Evolutionary conservation across 805 yeast genomes (phyloP).

Genomic region (Candida andamanensis): DNA sequence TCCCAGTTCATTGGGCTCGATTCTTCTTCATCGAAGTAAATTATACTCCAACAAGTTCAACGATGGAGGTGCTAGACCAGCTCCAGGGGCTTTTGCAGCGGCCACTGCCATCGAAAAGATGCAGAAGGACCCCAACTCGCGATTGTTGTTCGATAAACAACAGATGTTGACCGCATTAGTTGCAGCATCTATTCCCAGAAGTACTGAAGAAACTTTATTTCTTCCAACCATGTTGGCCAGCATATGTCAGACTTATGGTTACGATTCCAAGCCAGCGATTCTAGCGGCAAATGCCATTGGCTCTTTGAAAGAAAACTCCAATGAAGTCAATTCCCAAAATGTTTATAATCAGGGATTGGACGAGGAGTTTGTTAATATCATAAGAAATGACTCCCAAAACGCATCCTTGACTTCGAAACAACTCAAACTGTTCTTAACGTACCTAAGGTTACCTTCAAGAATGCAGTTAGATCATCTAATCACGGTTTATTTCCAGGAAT

Average conservation of each 20-base stretch:
- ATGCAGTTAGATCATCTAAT: constrained; percentile 63
- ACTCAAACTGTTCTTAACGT: constrained; percentile 39
- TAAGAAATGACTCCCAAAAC: constrained; percentile 22
- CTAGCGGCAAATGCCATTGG: constrained; percentile 70
- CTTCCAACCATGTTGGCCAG: constrained; percentile 68
- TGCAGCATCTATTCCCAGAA: constrained; percentile 69
- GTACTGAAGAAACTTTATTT: constrained; percentile 73
- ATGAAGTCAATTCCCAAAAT: constrained; percentile 11
- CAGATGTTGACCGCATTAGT: constrained; percentile 42
- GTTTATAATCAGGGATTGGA: constrained; percentile 5
- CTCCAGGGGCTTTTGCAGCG: constrained; percentile 70
- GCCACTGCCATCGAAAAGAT: constrained; percentile 58
- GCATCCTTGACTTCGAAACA: constrained; percentile 33
- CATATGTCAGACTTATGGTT: constrained; percentile 66
- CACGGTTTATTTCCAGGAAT: constrained; percentile 65
- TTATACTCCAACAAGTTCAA: constrained; percentile 9
- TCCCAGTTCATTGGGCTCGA: constrained; percentile 11
- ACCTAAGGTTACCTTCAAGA: constrained; percentile 38
- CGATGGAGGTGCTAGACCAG: constrained; percentile 57
- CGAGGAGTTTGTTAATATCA: constrained; percentile 15
- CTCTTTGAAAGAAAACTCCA: constrained; percentile 48
- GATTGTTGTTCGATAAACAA: constrained; percentile 24
- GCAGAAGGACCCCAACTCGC: constrained; percentile 24
- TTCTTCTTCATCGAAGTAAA: constrained; percentile 8
- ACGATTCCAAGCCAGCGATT: constrained; percentile 64